Conservation (phyloP, 2,329 filamentous ascomycete genomes). For the Dactylellina leptospora region DNA sequence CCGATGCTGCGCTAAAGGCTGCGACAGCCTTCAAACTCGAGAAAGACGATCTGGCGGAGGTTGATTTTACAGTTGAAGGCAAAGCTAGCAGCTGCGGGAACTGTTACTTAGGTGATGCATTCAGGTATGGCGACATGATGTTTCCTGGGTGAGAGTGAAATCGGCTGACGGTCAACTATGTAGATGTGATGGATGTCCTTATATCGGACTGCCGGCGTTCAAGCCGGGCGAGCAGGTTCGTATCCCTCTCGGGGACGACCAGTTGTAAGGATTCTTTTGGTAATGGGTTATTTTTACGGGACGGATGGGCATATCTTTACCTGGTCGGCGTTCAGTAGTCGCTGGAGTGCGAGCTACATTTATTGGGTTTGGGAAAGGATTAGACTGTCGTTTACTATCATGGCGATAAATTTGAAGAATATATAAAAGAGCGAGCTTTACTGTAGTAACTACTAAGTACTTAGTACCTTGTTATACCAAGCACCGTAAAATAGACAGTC, state of each 20-base stretch:
- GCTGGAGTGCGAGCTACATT: neutral
- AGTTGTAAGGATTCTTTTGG: slow-evolving; percentile 68
- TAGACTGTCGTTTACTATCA: neutral
- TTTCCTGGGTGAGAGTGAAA: too few relatives aligned
- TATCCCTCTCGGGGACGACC: slow-evolving; percentile 83
- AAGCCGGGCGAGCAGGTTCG: slow-evolving; percentile 95
- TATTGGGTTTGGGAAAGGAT: neutral
- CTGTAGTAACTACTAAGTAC: neutral
- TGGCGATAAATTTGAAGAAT: neutral
- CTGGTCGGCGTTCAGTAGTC: neutral
- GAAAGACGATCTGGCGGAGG: slow-evolving; percentile 81
- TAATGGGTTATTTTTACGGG: slow-evolving; percentile 7
- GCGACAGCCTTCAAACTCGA: slow-evolving; percentile 71
- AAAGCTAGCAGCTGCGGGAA: slow-evolving; percentile 95
- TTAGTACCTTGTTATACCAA: neutral
- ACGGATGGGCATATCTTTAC: slow-evolving; percentile 12
- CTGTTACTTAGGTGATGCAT: slow-evolving; percentile 91
- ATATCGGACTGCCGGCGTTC: slow-evolving; percentile 92
- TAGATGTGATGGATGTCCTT: slow-evolving; percentile 74
- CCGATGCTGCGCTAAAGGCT: slow-evolving; percentile 65
- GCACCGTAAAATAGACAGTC: too few relatives aligned
- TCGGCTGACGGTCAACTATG: slow-evolving; percentile 58
- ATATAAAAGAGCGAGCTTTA: neutral
- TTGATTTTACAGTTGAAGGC: slow-evolving; percentile 97
- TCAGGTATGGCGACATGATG: slow-evolving; percentile 60